Evolutionary conservation across 1,284 basidiomycete genomes (phyloP).

Genomic region (Sporisorium iseilematis-ciliati): DNA sequence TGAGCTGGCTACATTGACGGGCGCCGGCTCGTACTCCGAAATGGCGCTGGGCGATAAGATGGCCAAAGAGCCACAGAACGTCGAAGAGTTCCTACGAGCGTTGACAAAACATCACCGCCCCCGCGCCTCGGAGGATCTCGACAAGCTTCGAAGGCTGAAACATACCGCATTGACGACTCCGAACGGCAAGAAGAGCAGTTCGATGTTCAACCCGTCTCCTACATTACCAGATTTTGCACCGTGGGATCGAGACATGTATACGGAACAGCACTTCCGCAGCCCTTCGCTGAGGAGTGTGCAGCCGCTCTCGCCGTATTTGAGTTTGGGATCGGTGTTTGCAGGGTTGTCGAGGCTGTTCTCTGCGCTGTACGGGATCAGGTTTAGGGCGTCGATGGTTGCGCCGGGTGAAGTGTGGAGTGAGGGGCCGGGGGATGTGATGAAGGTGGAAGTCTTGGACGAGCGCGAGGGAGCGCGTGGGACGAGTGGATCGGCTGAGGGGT

Average conservation of each 20-base stretch:
- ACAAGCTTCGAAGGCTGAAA: conserved; percentile 58
- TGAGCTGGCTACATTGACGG: conserved; percentile 64
- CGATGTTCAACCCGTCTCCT: conserved; percentile 22
- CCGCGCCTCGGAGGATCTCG: conserved; percentile 47
- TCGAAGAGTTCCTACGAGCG: conserved; percentile 59
- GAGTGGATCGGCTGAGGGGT: conserved; percentile 42
- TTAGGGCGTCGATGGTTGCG: conserved; percentile 54
- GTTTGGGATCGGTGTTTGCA: conserved; percentile 65
- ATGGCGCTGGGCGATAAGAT: conserved; percentile 68
- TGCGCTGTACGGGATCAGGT: conserved; percentile 64
- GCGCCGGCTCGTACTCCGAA: conserved; percentile 60
- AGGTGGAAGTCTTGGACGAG: conserved; percentile 92
- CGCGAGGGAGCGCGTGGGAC: conserved; percentile 74
- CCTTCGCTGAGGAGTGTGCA: conserved; percentile 41
- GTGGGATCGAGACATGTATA: conserved; percentile 68
- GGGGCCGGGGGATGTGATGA: conserved; percentile 77
- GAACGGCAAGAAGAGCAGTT: neutral
- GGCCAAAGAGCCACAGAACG: conserved; percentile 62
- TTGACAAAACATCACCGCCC: conserved; percentile 61
- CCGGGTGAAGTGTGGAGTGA: conserved; percentile 89
- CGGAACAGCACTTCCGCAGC: conserved; percentile 55
- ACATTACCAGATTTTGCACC: conserved; percentile 35
- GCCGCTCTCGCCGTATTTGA: conserved; percentile 64
- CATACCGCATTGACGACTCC: conserved; percentile 1
- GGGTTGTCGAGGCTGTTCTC: conserved; percentile 65